Conservation (phyloP, 202 grass and related monocot genomes). For the Musa balbisiana region DNA sequence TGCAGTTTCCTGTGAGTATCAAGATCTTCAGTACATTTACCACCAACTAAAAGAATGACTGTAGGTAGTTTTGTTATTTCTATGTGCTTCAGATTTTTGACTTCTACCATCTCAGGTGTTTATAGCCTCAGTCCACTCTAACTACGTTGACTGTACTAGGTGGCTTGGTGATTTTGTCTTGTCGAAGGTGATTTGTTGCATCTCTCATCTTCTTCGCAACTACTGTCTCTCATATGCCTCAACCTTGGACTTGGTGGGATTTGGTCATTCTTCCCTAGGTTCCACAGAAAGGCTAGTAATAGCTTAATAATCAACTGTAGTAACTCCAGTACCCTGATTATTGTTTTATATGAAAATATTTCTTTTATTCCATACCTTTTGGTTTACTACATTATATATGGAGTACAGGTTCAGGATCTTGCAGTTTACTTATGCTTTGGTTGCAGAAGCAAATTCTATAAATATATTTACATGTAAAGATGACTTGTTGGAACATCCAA, state of each 20-base stretch:
- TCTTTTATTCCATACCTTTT: no score
- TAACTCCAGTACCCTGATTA: no score
- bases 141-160: constrained; percentile 94
- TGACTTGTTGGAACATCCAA: neutral
- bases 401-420: no score
- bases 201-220: neutral
- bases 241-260: no score
- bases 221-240: neutral
- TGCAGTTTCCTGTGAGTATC: constrained; percentile 71
- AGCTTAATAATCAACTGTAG: no score
- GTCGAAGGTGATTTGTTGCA: constrained; percentile 54
- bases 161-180: constrained; percentile 96
- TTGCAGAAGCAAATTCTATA: neutral
- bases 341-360: no score
- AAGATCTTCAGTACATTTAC: constrained; percentile 5
- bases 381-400: no score
- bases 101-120: constrained; percentile 47
- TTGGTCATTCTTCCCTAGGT: no score
- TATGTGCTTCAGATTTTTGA: constrained; percentile 13
- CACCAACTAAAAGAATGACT: neutral
- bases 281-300: no score
- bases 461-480: neutral
- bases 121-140: constrained; percentile 67
- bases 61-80: constrained; percentile 13
- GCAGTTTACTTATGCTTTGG: no score